Conservation (phyloP, 2,329 filamentous ascomycete species). For the Fusarium cicatricum region DNA sequence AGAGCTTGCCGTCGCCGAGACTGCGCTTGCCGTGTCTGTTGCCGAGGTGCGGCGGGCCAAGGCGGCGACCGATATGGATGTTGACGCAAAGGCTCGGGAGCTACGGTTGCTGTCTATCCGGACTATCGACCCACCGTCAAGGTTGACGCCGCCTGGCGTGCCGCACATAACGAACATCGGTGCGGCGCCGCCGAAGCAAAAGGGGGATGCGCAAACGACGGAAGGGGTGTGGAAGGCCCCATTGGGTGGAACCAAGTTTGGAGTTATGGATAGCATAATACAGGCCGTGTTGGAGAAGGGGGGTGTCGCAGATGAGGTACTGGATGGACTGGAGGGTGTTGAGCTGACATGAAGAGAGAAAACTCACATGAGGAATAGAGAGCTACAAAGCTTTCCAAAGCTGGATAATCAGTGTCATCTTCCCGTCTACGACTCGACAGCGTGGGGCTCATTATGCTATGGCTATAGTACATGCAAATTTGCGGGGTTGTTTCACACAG, state of each 20-base stretch:
- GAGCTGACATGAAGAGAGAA: conserved; percentile 63
- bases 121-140: conserved; percentile 77
- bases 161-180: conserved; percentile 67
- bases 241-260: conserved; percentile 81
- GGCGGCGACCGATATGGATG: conserved; percentile 49
- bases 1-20: conserved; percentile 92
- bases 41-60: conserved; percentile 53
- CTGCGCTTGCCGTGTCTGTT: conserved; percentile 85
- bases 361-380: conserved; percentile 9
- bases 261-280: conserved; percentile 76
- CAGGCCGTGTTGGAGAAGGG: conserved; percentile 78
- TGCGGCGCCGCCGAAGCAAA: conserved; percentile 42
- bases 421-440: conserved; percentile 27
- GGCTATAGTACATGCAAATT: conserved; percentile 32
- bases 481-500: conserved; percentile 2
- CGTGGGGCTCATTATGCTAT: conserved; percentile 22
- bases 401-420: conserved; percentile 28
- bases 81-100: conserved; percentile 51
- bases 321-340: conserved; percentile 81
- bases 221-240: conserved; percentile 88
- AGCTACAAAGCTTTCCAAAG: conserved; percentile 6
- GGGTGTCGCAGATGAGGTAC: conserved; percentile 85
- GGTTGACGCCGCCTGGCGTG: conserved; percentile 75
- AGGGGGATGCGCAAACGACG: conserved; percentile 61
- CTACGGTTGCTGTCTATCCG: conserved; percentile 73